These are phyloP conservation scores for Lentinula aciculospora DNA, from an alignment of 768 basidiomycete genomes.

Conservation along the genomic window DNA sequence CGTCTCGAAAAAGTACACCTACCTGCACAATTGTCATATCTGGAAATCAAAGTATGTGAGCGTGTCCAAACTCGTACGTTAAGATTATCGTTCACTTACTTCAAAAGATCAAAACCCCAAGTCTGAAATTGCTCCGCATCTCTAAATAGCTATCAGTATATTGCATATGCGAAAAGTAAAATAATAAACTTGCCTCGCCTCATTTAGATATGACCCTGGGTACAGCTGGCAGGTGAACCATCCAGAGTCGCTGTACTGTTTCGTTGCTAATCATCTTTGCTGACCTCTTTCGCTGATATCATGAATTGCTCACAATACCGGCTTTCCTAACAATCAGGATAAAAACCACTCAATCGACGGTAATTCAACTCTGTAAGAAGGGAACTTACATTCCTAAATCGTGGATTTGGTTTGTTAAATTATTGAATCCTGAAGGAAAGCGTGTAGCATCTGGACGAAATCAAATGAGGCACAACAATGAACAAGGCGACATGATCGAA, in stretches of 20 bases:
- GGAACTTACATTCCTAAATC: slow-evolving; percentile 46
- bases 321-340: slow-evolving; percentile 35
- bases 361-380: not conserved
- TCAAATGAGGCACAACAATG: not conserved
- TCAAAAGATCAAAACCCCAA: slow-evolving; percentile 65
- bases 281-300: not conserved
- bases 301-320: slow-evolving; percentile 43
- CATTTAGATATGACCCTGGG: slow-evolving; percentile 62
- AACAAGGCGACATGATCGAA: not conserved
- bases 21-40: slow-evolving; percentile 62
- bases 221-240: slow-evolving; percentile 65
- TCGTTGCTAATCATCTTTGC: not conserved
- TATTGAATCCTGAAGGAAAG: slow-evolving; percentile 56
- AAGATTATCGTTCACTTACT: slow-evolving; percentile 53
- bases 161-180: not conserved
- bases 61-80: not conserved
- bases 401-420: slow-evolving; percentile 51
- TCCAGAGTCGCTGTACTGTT: slow-evolving; percentile 60
- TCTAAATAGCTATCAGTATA: slow-evolving; percentile 19
- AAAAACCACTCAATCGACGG: not conserved
- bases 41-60: slow-evolving; percentile 13
- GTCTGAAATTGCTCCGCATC: slow-evolving; percentile 53
- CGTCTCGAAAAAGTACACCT: slow-evolving; percentile 10
- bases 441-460: slow-evolving; percentile 33
- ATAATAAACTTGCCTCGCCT: slow-evolving; percentile 37